Evolutionary conservation across 306 rosid species (phyloP), one percentile per base, ranked within the genome.

Genomic region (Cucumis sativus): DNA sequence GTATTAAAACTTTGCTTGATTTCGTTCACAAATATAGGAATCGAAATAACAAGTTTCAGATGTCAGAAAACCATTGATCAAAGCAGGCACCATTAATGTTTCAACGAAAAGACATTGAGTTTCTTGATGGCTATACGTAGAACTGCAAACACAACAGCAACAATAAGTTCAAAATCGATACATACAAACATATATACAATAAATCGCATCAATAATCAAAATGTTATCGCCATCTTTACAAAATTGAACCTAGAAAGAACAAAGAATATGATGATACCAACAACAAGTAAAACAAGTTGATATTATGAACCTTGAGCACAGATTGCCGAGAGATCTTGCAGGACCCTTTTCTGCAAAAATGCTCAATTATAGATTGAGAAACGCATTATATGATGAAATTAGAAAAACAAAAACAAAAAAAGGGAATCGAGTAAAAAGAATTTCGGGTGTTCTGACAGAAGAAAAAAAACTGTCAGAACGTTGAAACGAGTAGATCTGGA

Each of bases 21-120:
- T 83, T 79, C 88, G 80, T 83, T 84, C 83, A 78, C 74, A 79
- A 80, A 85, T 76, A 74, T 73, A 65, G 14, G 86, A 85, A 63
- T 75, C 84, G 80, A 82, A 88, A 78, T 82, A 69, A 82, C 82
- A 82, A 83, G 76, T 73, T 86, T 87, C 86, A 82, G 68, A 89
- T 77, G 80, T 88, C 89, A 88, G 86, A 89, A 76, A 86, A 81
- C 90, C 88, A 83, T 63, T 80, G 84, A 82, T 61, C 30, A 84
- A 84, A 49, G 83, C 71, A 84, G 85, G 84, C 90, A 88, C 85
- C 92, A 90, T 88, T 74, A 89, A 89, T 85, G 74, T 77, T 81
- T 64, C 79, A 47, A 71, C 81, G 73, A 82, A 69, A 79, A 83
- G 82, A 56, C 89, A 87, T 87, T 80, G 65, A 89, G 83, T 79